These are phyloP conservation scores for Trapa bicornis DNA, from an alignment of 345 rosid species.

Conservation along the genomic window DNA sequence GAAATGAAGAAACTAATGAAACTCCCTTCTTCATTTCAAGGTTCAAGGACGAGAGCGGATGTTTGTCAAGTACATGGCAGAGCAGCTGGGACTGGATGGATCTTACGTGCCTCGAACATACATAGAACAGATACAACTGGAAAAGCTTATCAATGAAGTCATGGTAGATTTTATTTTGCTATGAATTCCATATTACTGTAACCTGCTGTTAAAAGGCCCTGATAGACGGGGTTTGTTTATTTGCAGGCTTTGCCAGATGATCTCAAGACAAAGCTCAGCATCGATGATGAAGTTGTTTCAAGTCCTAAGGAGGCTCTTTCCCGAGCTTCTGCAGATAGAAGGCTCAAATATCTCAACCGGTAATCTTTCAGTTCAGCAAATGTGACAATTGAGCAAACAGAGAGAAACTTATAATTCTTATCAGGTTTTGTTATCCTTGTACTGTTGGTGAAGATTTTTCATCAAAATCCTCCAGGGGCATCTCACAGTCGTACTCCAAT, in stretches of 20 bases:
- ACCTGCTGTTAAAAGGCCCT: not conserved
- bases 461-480: constrained; percentile 22
- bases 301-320: constrained; percentile 98
- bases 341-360: constrained; percentile 88
- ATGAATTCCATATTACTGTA: not conserved
- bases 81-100: constrained; percentile 79
- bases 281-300: constrained; percentile 73
- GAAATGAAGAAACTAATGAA: not conserved
- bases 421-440: not conserved
- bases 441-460: not conserved
- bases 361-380: constrained; percentile 17
- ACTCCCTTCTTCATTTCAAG: constrained; percentile 22
- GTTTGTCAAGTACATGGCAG: constrained; percentile 53
- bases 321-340: constrained; percentile 89
- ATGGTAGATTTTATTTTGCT: constrained; percentile 44
- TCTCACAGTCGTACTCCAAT: constrained; percentile 60
- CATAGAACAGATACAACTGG: constrained; percentile 94
- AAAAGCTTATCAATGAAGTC: constrained; percentile 92
- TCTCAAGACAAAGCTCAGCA: constrained; percentile 81
- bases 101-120: constrained; percentile 85
- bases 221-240: not conserved
- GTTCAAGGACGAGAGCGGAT: constrained; percentile 96
- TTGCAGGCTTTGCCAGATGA: constrained; percentile 93
- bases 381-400: not conserved
- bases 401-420: not conserved